Evolutionary conservation across 441 rosid species (phyloP), one percentile per base, ranked within the genome.

Genomic region (Erodium moschatum): DNA sequence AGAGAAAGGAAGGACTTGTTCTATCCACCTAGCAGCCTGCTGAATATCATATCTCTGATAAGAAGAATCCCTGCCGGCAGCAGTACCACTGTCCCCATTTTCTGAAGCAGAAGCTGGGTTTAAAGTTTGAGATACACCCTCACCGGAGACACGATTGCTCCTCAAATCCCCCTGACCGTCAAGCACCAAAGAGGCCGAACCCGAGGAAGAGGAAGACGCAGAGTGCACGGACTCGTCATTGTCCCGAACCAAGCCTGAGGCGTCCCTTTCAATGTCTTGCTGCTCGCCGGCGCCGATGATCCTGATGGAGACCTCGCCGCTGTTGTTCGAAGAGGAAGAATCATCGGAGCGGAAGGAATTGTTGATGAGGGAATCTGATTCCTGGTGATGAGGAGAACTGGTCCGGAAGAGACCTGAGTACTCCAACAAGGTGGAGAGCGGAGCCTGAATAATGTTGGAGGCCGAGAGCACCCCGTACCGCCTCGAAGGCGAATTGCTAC

Each of bases 271-370:
- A n/a, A 71, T 72, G 46, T 85, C 97, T 4, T 84, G 92, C 62
- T 46, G 54, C 15, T 91, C 97, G 9, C 78, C 87, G 1, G 88
- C 84, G 11, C 92, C 97, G 35, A 94, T 87, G 21, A 94, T 94
- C 87, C 99, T 85, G 71, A 94, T 94, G 10, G 99, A 80, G 71
- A 94, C 97, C 86, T 94, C 97, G 27, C 89, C 97, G 50, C 63
- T 85, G 69, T 74, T 79, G 65, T 24, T 24, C 27, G 27, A 24
- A 24, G 74, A 48, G 2, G 74, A 48, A n/a, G 93, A 78, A 75
- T 80, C 90, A 62, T 83, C 88, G 24, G 72, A 72, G 13, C 79
- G 79, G 21, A 74, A 74, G 5, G 69, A 68, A 50, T n/a, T 27
- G 11, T 52, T 67, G 38, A 81, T 76, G 54, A 87, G 75, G 65